These are phyloP conservation scores for Solanum hybrid DNA, from an alignment of 305 asterid species.

Conservation along the genomic window DNA sequence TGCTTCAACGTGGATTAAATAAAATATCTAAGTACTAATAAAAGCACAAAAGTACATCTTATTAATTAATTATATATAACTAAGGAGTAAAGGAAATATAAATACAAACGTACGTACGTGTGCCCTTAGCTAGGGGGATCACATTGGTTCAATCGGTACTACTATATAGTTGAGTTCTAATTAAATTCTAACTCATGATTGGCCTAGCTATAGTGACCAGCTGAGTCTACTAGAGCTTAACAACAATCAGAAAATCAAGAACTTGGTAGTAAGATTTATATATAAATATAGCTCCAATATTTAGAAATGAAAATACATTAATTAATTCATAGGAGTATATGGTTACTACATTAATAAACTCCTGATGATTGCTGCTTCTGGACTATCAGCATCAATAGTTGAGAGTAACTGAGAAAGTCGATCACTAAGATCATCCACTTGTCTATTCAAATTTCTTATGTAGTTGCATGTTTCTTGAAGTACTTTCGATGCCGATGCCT, in stretches of 20 bases:
- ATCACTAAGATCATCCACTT: constrained; percentile 82
- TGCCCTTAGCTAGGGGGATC: background rate
- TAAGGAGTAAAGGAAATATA: background rate
- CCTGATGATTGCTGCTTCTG: constrained; percentile 86
- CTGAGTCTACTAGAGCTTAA: background rate
- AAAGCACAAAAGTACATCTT: background rate
- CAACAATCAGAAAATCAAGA: background rate
- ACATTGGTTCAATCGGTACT: background rate
- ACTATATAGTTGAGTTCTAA: background rate
- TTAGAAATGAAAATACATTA: background rate
- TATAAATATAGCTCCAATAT: background rate
- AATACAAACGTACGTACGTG: constrained; percentile 1
- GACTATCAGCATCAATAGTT: constrained; percentile 77
- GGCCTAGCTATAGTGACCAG: constrained; percentile 3
- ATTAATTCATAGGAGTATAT: background rate
- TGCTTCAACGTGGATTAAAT: background rate
- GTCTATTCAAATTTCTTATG: constrained; percentile 70
- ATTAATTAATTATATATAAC: background rate
- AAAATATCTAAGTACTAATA: background rate
- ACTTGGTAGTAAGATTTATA: background rate
- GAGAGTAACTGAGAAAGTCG: constrained; percentile 74
- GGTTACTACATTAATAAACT: constrained; percentile 36
- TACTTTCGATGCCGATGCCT: constrained; percentile 82
- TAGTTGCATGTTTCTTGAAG: constrained; percentile 92
- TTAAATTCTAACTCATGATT: background rate